Percentiles rank a stretch among this genome's conserved stretches.
phyloP scores from a whole-genome alignment of 108 stramenopile genomes.

The Nitzschia sp. region DNA sequence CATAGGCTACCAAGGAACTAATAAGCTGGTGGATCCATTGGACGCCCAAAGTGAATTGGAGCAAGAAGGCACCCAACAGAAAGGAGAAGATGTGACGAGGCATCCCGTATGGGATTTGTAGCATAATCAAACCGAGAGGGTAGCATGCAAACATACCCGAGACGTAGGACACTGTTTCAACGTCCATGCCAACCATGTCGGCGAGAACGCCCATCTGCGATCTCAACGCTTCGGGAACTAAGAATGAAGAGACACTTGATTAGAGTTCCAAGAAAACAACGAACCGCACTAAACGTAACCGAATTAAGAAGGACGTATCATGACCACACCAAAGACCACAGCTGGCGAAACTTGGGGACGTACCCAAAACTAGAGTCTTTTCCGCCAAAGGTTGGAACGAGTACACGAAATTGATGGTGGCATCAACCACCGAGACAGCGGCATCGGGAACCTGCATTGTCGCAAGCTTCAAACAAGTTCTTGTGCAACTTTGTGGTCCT shows the following conservation, averaged over 20 bases:
- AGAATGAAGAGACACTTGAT: background rate
- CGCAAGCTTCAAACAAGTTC: too few species aligned
- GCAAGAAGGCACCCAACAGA: slow-evolving; percentile 85
- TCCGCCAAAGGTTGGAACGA: slow-evolving; percentile 65
- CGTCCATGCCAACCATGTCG: slow-evolving; percentile 79
- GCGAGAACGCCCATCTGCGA: slow-evolving; percentile 61
- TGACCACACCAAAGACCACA: background rate
- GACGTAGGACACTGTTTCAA: slow-evolving; percentile 82
- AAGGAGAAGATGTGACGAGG: slow-evolving; percentile 88
- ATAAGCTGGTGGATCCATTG: slow-evolving; percentile 98
- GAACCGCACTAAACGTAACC: too few species aligned
- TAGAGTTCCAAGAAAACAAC: background rate
- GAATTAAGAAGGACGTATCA: too few species aligned
- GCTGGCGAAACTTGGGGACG: too few species aligned
- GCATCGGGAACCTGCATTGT: slow-evolving; percentile 28
- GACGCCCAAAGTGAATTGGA: slow-evolving; percentile 88
- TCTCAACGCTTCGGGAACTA: slow-evolving; percentile 77
- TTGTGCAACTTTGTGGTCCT: too few species aligned
- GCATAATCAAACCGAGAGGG: slow-evolving; percentile 88
- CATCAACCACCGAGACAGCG: slow-evolving; percentile 45
- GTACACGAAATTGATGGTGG: slow-evolving; percentile 65
- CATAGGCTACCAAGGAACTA: slow-evolving; percentile 84
- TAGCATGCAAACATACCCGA: slow-evolving; percentile 89
- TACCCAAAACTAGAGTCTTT: slow-evolving; percentile 83
- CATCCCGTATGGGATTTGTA: slow-evolving; percentile 74